Evolutionary conservation across 306 rosid genomes (phyloP), one percentile per base, ranked within the genome.

Genomic region (Benincasa hispida): DNA sequence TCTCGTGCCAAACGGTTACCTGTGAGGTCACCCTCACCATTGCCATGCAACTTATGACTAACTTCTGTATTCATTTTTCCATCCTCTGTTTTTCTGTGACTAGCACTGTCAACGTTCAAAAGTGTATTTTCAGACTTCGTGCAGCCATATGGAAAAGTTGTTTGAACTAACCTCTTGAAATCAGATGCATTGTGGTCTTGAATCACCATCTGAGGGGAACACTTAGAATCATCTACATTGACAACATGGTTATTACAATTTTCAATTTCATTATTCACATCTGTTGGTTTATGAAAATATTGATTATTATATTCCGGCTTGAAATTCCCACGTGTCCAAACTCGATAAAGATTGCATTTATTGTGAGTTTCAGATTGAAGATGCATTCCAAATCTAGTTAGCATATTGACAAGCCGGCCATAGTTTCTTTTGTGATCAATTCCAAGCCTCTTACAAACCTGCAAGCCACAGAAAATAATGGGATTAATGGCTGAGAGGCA

Each of bases 401-500:
- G 85, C 89, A 94, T 81, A 79, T 78, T 77, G 63, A 87, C 53
- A 21, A 94, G 86, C n/a, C 91, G 88, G 51, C 61, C 73, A 82
- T 87, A 89, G 87, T 80, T 84, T 86, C 69, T 87, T 82, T 91
- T 94, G 50, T 85, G 89, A 62, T 89, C 93, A 76, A 94, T 85
- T 79, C 97, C 93, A 80, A 94, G 92, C 86, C 87, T 82, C 83
- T 87, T 85, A 55, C 90, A 81, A 18, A 94, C 82, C 98, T 91
- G 89, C 74, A 80, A 54, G 68, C 32, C 53, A 59, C 21, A 86
- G 75, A 80, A 41, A 83, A 15, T 19, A 63, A 70, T 74, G 24
- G 12, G 2, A n/a, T 55, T 10, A 74, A 10, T 19, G 47, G 22
- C 28, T 54, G 65, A 74, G 53, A 74, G 22, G 4, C 19, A 34